Evolutionary conservation across 1,139 yeast species (phyloP), one percentile per base, ranked within the genome.

Genomic region (Scheffersomyces cryptocercus): DNA sequence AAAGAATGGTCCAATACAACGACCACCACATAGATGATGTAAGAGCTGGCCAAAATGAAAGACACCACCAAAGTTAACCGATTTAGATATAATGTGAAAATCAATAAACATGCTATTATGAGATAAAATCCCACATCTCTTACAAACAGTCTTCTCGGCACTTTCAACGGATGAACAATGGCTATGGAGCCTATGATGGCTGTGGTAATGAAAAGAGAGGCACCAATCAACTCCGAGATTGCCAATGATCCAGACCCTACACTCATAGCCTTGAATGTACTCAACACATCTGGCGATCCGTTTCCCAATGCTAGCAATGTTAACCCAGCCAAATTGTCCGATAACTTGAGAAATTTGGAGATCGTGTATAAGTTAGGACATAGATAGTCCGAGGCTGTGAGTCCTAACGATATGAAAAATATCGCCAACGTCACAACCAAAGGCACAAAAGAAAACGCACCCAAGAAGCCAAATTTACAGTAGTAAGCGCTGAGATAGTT

Each of bases 261-360:
- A 34, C 74, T 73, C 80, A 90, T 79, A 5, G 97, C 96, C 35
- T 84, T 84, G 60, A 82, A 88, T 0, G 97, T 89, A 40, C 95
- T 80, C 38, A 90, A 77, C 3, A 93, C 82, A 63, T 93, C 99
- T 0, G 98, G 97, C 0, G 96, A 77, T 8, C 97, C 93, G 62
- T 93, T 93, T 0, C 98, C 98, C 49, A 91, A 73, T 0, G 99
- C 96, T 45, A 93, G 70, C 37, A 91, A 70, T 0, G 97, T 91
- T 53, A 91, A 77, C 0, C 98, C 98, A 3, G 96, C 87, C 32
- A 91, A 68, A 44, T 88, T 82, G 50, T 89, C 95, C 10, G 93
- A 81, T 39, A 91, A 64, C 10, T 81, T 77, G 14, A 89, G 65
- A 38, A 73, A 62, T 28, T 73, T 70, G 8, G 95, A 80, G 16